Percentiles rank a stretch among this genome's conserved stretches.
phyloP scores from a whole-genome alignment of 495 filamentous ascomycete genomes.

The Sporormia fimetaria region DNA sequence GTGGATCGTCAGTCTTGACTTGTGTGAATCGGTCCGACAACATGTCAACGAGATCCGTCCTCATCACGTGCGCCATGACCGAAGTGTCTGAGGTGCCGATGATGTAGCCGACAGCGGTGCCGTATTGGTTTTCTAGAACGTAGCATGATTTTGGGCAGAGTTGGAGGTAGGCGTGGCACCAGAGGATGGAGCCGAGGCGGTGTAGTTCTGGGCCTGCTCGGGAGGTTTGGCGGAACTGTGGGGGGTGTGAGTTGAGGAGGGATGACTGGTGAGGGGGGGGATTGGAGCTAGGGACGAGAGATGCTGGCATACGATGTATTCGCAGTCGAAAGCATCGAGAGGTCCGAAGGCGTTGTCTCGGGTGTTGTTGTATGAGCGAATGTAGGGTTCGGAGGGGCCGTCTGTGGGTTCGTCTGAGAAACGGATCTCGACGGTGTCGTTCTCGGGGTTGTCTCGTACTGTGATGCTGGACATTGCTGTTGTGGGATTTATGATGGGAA shows the following conservation, averaged over 20 bases:
- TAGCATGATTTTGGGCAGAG: slow-evolving; percentile 12
- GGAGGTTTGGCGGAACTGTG: slow-evolving; percentile 13
- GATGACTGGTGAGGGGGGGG: neutral
- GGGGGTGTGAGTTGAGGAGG: neutral
- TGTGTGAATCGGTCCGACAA: slow-evolving; percentile 4
- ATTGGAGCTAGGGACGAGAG: neutral
- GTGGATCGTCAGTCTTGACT: neutral
- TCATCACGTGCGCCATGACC: too few species aligned
- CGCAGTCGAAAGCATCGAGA: too few species aligned
- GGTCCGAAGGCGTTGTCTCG: slow-evolving; percentile 5
- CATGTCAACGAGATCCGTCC: neutral
- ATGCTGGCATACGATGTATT: slow-evolving; percentile 4
- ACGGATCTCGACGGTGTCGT: neutral
- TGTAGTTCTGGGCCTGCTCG: slow-evolving; percentile 3
- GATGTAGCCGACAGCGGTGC: slow-evolving; percentile 15
- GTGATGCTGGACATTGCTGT: too few species aligned
- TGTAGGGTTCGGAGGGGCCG: slow-evolving; percentile 6
- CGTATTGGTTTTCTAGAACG: slow-evolving; percentile 15
- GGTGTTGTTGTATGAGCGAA: slow-evolving; percentile 1
- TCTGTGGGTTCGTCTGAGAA: neutral
- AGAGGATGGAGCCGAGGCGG: slow-evolving; percentile 19
- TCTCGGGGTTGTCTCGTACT: neutral
- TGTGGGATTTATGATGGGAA: too few species aligned
- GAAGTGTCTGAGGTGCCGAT: slow-evolving; percentile 12
- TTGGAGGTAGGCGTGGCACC: slow-evolving; percentile 11